Base-by-base conservation (phyloP, 306 rosid species). In the Cyamopsis tetragonoloba region DNA sequence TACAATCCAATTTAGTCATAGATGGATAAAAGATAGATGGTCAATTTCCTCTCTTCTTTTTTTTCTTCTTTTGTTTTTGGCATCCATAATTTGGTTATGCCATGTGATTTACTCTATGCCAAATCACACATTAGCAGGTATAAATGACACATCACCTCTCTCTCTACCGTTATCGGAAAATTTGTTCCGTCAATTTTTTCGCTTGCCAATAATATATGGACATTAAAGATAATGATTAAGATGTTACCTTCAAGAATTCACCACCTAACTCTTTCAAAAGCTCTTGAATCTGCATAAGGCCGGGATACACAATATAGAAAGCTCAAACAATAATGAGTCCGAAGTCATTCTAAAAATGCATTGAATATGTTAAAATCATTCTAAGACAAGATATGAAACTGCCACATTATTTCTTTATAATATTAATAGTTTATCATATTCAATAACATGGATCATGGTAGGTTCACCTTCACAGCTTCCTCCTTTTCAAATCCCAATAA, bases 241-340 rank as follows among this genome's bases (percentile, higher is more conserved):
- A 64, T 27, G 31, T 70, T 84, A 93, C 96, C 96, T 88, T 77
- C 37, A 89, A 62, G 86, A 93, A 93, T 75, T 90, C 95, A 38
- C 97, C 99, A 34, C 79, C 97, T 76, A 93, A 61, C 65, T 83
- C 87, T 69, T 85, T 90, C 85, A 93, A 66, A 74, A 90, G 83
- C 77, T 81, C 82, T 83, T 80, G 86, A 72, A 93, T 77, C 99
- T 93, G 97, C 80, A 75, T 18, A 68, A 81, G 66, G 41, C 50
- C 70, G 39, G 15, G 20, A 31, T 63, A 73, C 42, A 62, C 65
- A 62, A 55, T 39, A 41, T 38, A 68, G 42, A 68, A 74, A 73
- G 63, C 28, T 46, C 11, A 53, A 24, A 68, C 66, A 49, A 23
- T 41, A 64, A 75, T 51, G 44, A 49, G 38, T 24, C 7, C 56